Percentiles rank a stretch among this genome's conserved stretches.
phyloP scores from a whole-genome alignment of 164 flowering plant species.

The Macadamia tetraphylla region DNA sequence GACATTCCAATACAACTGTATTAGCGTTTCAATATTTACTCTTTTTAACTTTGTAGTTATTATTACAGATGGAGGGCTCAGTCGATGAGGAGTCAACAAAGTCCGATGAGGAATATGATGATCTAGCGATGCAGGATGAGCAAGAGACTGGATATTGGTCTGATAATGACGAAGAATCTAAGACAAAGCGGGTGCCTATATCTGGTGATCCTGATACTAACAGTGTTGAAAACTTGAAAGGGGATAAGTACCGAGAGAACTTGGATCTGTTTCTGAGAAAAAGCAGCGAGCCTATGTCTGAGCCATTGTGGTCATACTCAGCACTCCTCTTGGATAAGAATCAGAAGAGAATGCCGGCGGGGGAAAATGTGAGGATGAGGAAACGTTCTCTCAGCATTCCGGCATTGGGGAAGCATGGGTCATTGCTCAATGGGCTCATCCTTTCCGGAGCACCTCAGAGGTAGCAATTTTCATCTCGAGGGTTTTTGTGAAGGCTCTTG shows the following conservation, averaged over 20 bases:
- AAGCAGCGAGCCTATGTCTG: slow-evolving; percentile 26
- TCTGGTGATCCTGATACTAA: slow-evolving; percentile 3
- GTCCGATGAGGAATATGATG: slow-evolving; percentile 96
- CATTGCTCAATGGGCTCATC: slow-evolving; percentile 34
- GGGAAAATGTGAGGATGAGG: slow-evolving; percentile 33
- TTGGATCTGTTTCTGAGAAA: slow-evolving; percentile 42
- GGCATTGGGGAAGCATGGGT: slow-evolving; percentile 43
- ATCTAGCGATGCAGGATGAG: slow-evolving; percentile 82
- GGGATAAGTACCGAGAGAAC: slow-evolving; percentile 39
- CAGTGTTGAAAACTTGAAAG: not conserved
- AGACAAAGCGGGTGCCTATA: slow-evolving; percentile 17
- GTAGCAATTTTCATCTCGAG: slow-evolving; percentile 15
- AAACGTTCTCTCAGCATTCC: slow-evolving; percentile 75
- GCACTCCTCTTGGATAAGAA: slow-evolving; percentile 29
- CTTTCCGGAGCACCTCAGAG: slow-evolving; percentile 46
- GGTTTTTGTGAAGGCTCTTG: slow-evolving; percentile 3
- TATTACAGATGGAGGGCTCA: slow-evolving; percentile 72
- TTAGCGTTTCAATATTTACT: too few species aligned
- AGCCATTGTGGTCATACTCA: slow-evolving; percentile 29
- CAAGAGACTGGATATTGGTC: slow-evolving; percentile 63
- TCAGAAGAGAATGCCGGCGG: slow-evolving; percentile 18
- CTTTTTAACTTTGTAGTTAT: not conserved
- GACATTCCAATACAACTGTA: too few species aligned
- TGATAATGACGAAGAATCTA: slow-evolving; percentile 45
- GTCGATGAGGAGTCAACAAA: slow-evolving; percentile 90